Evolutionary conservation across 2,329 filamentous ascomycete genomes (phyloP).

Genomic region (Beauveria bassiana): DNA sequence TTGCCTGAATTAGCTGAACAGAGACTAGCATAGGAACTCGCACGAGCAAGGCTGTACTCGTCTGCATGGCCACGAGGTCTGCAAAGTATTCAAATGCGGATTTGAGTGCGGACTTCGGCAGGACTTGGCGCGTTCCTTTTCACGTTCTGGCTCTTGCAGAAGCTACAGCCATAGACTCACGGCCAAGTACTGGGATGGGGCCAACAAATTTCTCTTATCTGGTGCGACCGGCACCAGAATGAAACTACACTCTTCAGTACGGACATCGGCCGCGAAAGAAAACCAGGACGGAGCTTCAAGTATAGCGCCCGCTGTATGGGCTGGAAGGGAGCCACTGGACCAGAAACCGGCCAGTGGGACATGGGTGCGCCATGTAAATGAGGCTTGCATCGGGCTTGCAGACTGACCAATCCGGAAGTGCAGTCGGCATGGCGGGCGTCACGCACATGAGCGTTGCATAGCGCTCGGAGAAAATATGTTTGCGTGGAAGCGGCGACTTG

Average conservation of each 20-base stretch:
- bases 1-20: not conserved
- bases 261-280: not conserved
- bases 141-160: not conserved
- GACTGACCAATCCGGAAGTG: not conserved
- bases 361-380: not conserved
- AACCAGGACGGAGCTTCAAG: not conserved
- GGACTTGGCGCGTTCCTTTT: not conserved
- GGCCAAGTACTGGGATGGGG: not conserved
- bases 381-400: not conserved
- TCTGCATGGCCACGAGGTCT: constrained; percentile 5
- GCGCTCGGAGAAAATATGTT: not conserved
- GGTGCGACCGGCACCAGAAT: not conserved
- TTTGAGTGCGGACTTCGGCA: constrained; percentile 10
- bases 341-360: not conserved
- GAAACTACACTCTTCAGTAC: not conserved
- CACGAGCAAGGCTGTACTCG: constrained; percentile 3
- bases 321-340: not conserved
- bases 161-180: not conserved
- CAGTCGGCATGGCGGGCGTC: not conserved
- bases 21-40: constrained; percentile 10
- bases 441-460: not conserved
- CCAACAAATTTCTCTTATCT: not conserved
- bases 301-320: not conserved
- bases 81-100: not conserved
- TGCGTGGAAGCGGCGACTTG: not conserved